Evolutionary conservation across 2,329 filamentous ascomycete species (phyloP), one percentile per base, ranked within the genome.

Genomic region (Elsinoe ampelina): DNA sequence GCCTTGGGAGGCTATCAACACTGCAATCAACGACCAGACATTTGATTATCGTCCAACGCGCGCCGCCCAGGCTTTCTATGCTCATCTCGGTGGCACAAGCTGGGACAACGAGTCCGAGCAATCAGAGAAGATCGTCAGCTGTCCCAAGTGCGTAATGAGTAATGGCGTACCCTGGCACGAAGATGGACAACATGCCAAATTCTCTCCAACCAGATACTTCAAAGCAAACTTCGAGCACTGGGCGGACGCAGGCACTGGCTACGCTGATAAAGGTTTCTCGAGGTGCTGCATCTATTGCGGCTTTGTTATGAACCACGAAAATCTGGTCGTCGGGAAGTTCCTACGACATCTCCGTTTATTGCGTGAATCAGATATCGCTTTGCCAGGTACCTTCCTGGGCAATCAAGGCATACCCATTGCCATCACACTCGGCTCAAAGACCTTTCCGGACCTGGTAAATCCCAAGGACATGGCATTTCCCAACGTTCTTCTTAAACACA

Each of bases 331-430:
- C 1, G 73, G 69, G 42, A 86, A 83, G 61, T 87, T 89, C 62
- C 71, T 74, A 48, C 69, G 67, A 12, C 85, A 90, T 63, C 68
- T 79, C 5, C 66, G 74, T 20, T 63, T 64, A 0, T 72, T 88
- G 0, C 62, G 81, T 2, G 58, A 68, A 2, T 62, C 74, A 2
- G 62, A 73, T 12, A 65, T 71, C 1, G 82, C 85, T 0, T 81
- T 91, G 74, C 82, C 84, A 0, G 86, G 87, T 1, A 89, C 86
- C 0, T 67, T 89, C 3, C 73, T 89, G 6, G 73, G 80, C 7
- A 66, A 76, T 0, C 67, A 70, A 1, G 86, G 86, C 0, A 68
- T 72, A 13, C 80, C 82, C 0, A 66, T 72, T 30, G 20, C 41
- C 41, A 26, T 22, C 41, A 26, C 17, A 22, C 41, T 6, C 19